These are phyloP conservation scores for Chlorociboria aeruginascens DNA, from an alignment of 495 filamentous ascomycete species.

Conservation along the genomic window DNA sequence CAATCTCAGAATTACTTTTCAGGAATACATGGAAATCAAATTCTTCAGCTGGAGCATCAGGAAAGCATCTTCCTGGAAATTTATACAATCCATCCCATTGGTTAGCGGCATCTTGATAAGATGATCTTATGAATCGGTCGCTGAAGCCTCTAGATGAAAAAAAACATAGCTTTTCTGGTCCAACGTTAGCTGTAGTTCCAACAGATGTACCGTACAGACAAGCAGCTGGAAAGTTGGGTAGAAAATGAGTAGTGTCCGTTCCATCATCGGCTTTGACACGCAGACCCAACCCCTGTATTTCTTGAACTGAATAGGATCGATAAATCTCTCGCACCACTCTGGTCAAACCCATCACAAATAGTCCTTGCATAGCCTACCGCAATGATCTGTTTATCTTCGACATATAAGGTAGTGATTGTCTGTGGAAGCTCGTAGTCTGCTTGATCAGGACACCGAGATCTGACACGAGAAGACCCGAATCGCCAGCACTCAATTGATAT, in stretches of 20 bases:
- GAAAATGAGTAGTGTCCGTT: constrained; percentile 44
- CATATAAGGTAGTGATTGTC: constrained; percentile 62
- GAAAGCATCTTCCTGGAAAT: constrained; percentile 50
- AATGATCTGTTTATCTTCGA: constrained; percentile 50
- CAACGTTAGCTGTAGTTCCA: constrained; percentile 46
- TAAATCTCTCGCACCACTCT: constrained; percentile 59
- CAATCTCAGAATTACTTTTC: constrained; percentile 22
- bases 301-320: constrained; percentile 61
- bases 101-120: constrained; percentile 44
- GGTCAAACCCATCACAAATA: constrained; percentile 61
- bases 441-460: not conserved
- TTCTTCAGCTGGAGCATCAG: constrained; percentile 57
- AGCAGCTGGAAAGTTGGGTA: constrained; percentile 56
- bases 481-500: not conserved
- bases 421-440: constrained; percentile 37
- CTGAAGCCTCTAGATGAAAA: constrained; percentile 55
- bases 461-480: not conserved
- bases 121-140: constrained; percentile 47
- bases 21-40: constrained; percentile 32
- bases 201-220: constrained; percentile 72
- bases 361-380: constrained; percentile 47
- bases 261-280: constrained; percentile 55
- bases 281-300: constrained; percentile 49
- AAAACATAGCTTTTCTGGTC: constrained; percentile 41
- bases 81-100: constrained; percentile 19